These are phyloP conservation scores for Xylaria sp. DNA, from an alignment of 495 filamentous ascomycete species.

Conservation along the genomic window DNA sequence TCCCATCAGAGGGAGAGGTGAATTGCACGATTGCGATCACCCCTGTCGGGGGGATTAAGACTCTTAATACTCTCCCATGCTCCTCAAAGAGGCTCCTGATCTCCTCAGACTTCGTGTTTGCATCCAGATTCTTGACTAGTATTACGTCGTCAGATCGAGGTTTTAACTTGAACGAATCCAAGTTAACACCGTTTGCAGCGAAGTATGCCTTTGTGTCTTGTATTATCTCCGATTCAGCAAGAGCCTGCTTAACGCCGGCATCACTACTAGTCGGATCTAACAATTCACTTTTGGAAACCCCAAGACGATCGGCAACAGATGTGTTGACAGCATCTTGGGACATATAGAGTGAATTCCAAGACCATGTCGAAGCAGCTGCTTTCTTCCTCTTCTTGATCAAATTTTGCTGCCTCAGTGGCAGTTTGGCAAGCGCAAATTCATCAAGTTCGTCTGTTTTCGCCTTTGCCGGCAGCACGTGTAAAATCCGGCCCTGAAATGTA, in stretches of 20 bases:
- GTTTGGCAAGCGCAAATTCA: slow-evolving; percentile 83
- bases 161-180: slow-evolving; percentile 85
- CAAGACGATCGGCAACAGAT: slow-evolving; percentile 84
- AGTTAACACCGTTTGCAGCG: slow-evolving; percentile 80
- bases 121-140: slow-evolving; percentile 93
- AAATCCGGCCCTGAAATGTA: slow-evolving; percentile 86
- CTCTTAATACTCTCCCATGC: slow-evolving; percentile 72
- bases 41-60: slow-evolving; percentile 90
- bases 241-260: slow-evolving; percentile 93
- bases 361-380: slow-evolving; percentile 79
- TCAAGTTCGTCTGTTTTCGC: slow-evolving; percentile 84
- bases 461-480: slow-evolving; percentile 85
- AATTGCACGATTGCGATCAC: slow-evolving; percentile 95
- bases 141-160: slow-evolving; percentile 87
- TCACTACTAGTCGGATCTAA: slow-evolving; percentile 93
- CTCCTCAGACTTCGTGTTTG: slow-evolving; percentile 75
- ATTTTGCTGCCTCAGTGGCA: slow-evolving; percentile 93
- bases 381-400: slow-evolving; percentile 82
- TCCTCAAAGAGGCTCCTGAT: slow-evolving; percentile 71
- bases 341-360: slow-evolving; percentile 98
- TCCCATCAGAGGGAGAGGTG: slow-evolving; percentile 73
- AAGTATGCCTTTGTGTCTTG: slow-evolving; percentile 96
- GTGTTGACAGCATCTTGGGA: slow-evolving; percentile 96
- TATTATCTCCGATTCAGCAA: slow-evolving; percentile 94
- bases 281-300: slow-evolving; percentile 86